phyloP scores from a whole-genome alignment of 2,329 filamentous ascomycete species.

The Neonectria ditissima region DNA sequence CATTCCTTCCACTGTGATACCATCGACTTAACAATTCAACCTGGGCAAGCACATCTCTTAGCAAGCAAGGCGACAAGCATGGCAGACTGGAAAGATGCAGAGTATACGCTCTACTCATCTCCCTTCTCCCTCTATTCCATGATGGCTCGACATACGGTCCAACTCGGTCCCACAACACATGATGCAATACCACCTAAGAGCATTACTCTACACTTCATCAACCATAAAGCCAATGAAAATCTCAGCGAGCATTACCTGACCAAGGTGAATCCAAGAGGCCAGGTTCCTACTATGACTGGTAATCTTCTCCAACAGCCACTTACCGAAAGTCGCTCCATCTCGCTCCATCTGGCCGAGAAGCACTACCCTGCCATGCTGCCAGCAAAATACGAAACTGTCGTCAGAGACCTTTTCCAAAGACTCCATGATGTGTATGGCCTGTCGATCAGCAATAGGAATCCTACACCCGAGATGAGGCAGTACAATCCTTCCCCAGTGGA shows the following conservation, averaged over 20 bases:
- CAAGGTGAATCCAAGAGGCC: constrained; percentile 26
- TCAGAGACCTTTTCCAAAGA: constrained; percentile 19
- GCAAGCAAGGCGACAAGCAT: constrained; percentile 5
- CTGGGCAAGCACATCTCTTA: constrained; percentile 2
- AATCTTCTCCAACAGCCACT: constrained; percentile 15
- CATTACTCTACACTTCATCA: constrained; percentile 23
- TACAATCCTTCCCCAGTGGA: constrained; percentile 28
- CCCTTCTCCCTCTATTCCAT: constrained; percentile 32
- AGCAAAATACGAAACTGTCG: not conserved
- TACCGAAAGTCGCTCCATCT: constrained; percentile 28
- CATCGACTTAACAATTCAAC: not conserved
- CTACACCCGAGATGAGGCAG: constrained; percentile 22
- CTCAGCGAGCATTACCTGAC: constrained; percentile 18
- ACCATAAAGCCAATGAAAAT: constrained; percentile 22
- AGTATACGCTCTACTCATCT: constrained; percentile 30
- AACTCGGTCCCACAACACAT: constrained; percentile 17
- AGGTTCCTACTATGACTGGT: constrained; percentile 29
- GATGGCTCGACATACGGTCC: constrained; percentile 31
- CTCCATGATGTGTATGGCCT: constrained; percentile 23
- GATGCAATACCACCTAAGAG: constrained; percentile 8
- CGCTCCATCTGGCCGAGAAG: constrained; percentile 27
- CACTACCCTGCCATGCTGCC: constrained; percentile 30
- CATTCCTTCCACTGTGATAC: constrained; percentile 5
- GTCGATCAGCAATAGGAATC: constrained; percentile 26
- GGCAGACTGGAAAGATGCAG: constrained; percentile 18